phyloP scores from a whole-genome alignment of 2,329 filamentous ascomycete species.

The Xylaria hypoxylon region DNA sequence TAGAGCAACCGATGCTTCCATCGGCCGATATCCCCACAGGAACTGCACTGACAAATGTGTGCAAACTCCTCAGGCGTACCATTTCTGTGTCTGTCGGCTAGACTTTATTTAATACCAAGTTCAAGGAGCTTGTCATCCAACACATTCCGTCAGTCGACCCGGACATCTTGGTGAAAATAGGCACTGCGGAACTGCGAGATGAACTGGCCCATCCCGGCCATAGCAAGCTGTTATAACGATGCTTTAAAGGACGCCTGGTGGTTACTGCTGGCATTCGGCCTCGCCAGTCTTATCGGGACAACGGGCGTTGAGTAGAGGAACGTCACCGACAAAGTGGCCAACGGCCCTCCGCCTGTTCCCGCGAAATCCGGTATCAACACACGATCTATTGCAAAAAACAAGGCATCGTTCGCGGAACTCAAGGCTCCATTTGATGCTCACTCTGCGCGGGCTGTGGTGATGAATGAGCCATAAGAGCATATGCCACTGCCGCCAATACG shows the following conservation, averaged over 20 bases:
- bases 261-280: constrained; percentile 10
- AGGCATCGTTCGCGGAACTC: not conserved
- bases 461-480: not conserved
- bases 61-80: constrained; percentile 18
- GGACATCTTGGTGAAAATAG: not conserved
- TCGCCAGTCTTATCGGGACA: constrained; percentile 3
- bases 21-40: constrained; percentile 18
- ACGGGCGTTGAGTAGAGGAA: constrained; percentile 21
- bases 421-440: not conserved
- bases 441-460: not conserved
- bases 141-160: constrained; percentile 13
- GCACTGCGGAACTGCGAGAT: constrained; percentile 3
- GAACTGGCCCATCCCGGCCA: constrained; percentile 2
- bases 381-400: not conserved
- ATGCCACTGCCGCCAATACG: constrained; percentile 2
- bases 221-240: constrained; percentile 16
- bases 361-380: not conserved
- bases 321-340: constrained; percentile 23
- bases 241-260: constrained; percentile 23
- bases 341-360: constrained; percentile 12
- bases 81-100: constrained; percentile 20
- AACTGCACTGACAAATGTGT: constrained; percentile 20
- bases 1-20: constrained; percentile 18
- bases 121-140: constrained; percentile 12
- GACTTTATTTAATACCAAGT: constrained; percentile 15